Evolutionary conservation across 352 stramenopile species (phyloP), one percentile per base, ranked within the genome.

Genomic region (Phytophthora chlamydospora): DNA sequence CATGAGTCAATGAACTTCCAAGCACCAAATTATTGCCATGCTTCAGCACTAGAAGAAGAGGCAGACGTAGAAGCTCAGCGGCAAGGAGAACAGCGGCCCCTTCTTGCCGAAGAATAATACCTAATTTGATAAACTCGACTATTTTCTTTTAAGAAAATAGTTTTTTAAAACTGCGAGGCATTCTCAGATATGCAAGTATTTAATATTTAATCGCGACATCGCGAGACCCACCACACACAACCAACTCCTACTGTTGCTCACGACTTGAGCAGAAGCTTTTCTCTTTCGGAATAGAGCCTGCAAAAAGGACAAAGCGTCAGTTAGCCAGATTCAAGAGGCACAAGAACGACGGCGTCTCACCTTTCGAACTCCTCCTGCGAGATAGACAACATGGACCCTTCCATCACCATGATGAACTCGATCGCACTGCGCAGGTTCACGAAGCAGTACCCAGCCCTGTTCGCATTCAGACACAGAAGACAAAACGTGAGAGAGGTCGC

Each of bases 361-460:
- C 75, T 67, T 64, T 89, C 63, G 48, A 97, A 97, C 16, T 93
- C 85, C 14, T 94, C 76, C 5, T 73, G 59, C 1, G 83, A 75
- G 24, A 97, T 88, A 1, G 83, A 91, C 13, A 97, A 58, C 79
- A 95, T 94, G 16, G 80, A 89, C 3, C 68, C 75, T 35, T 96
- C 88, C 29, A 95, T 80, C 29, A 96, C 89, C 48, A 74, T 82
- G 39, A 97, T 89, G 62, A 97, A 97, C 56, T 96, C 90, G 52
- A 97, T 78, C 0, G 91, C 91, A 36, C 88, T 96, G 16, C 90
- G 85, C 17, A 97, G 68, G 45, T 97, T 97, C 5, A 96, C 89
- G 62, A 97, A 97, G 52, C 91, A 97, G 54, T 97, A 97, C 17
- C 91, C 91, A 33, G 85, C 81, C 58, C 86, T 95, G 46, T 5